Evolutionary conservation across 805 yeast genomes (phyloP).

Genomic region (Kodamaea kakaduensis): DNA sequence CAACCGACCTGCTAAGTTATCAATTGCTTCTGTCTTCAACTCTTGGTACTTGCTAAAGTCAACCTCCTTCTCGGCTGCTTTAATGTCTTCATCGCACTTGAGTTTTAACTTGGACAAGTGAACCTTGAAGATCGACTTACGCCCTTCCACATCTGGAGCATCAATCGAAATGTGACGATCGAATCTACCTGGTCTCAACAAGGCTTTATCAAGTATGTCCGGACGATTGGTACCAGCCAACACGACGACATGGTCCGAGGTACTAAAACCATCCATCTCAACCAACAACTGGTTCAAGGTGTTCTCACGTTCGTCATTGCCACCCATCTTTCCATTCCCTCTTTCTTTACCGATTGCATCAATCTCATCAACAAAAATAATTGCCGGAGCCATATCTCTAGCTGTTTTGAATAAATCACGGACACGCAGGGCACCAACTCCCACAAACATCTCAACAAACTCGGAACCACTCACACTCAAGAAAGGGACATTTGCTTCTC

Average conservation of each 20-base stretch:
- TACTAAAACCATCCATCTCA: constrained; percentile 92
- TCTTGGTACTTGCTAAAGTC: constrained; percentile 40
- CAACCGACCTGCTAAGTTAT: constrained; percentile 71
- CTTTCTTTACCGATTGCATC: constrained; percentile 93
- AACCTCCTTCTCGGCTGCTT: constrained; percentile 31
- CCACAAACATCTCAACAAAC: constrained; percentile 95
- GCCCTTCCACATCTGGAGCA: constrained; percentile 83
- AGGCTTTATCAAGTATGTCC: constrained; percentile 84
- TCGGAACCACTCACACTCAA: constrained; percentile 90
- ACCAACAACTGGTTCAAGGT: constrained; percentile 89
- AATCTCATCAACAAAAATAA: constrained; percentile 89
- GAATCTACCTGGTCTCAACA: constrained; percentile 92
- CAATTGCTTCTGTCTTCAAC: constrained; percentile 41
- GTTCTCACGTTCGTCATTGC: constrained; percentile 91
- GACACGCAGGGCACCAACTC: constrained; percentile 94
- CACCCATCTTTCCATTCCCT: constrained; percentile 66
- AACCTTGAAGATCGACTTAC: constrained; percentile 80
- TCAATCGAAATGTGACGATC: constrained; percentile 87
- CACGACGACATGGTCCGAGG: constrained; percentile 88
- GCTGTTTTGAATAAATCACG: constrained; percentile 90
- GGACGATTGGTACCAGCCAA: constrained; percentile 94
- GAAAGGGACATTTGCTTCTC: constrained; percentile 94
- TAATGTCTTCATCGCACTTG: constrained; percentile 35
- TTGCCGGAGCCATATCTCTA: constrained; percentile 84
- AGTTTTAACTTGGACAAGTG: constrained; percentile 63